Evolutionary conservation across 805 yeast species (phyloP).

Genomic region (Candida corydali): DNA sequence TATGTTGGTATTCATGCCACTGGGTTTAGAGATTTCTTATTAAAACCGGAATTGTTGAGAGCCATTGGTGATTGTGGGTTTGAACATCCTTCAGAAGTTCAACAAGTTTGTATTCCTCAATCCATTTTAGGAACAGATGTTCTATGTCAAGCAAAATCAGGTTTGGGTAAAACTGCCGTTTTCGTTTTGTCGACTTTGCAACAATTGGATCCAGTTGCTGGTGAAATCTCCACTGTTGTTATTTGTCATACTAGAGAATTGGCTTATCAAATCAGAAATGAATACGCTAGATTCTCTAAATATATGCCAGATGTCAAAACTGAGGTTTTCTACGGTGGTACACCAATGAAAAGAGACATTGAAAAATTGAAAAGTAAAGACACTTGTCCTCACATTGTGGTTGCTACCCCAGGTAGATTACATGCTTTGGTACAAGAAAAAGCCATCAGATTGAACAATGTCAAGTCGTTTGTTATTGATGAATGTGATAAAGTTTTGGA

Average conservation of each 20-base stretch:
- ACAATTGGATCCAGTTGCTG: constrained; percentile 95
- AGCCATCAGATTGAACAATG: constrained; percentile 77
- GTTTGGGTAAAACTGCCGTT: constrained; percentile 98
- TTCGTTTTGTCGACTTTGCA: constrained; percentile 93
- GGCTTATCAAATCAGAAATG: constrained; percentile 97
- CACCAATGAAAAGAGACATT: constrained; percentile 77
- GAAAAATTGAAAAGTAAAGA: constrained; percentile 88
- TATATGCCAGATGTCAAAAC: constrained; percentile 98
- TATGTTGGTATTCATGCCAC: constrained; percentile 98
- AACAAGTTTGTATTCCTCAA: constrained; percentile 97
- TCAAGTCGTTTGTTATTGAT: constrained; percentile 92
- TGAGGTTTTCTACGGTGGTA: constrained; percentile 96
- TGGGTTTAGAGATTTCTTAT: constrained; percentile 94
- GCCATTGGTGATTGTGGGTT: constrained; percentile 99
- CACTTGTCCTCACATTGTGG: constrained; percentile 93
- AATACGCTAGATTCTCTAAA: constrained; percentile 95
- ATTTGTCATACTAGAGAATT: constrained; percentile 98
- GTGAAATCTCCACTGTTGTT: constrained; percentile 91
- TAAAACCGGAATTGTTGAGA: constrained; percentile 94
- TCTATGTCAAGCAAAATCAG: constrained; percentile 98
- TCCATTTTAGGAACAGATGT: constrained; percentile 97
- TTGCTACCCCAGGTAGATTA: constrained; percentile 97
- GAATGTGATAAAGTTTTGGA: constrained; percentile 99
- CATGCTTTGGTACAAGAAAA: constrained; percentile 92
- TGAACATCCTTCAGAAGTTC: constrained; percentile 65